Base-by-base conservation (phyloP, 768 basidiomycete genomes). In the Russula ochroleuca region DNA sequence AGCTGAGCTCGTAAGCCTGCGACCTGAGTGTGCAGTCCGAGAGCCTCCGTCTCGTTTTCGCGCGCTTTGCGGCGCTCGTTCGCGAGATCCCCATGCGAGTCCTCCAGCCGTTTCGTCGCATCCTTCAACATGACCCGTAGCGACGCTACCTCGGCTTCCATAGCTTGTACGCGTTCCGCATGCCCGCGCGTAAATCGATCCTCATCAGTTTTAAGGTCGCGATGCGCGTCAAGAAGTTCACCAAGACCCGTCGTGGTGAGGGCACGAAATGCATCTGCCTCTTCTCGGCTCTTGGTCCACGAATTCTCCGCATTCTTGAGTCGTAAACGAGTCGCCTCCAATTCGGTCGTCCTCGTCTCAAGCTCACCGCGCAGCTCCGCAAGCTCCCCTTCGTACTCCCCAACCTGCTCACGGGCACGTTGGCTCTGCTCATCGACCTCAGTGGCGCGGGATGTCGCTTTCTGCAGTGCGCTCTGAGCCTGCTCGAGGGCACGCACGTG, bases 241-340 rank as follows among this genome's bases (percentile, higher is more conserved):
- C 93, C 94, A 3, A 97, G 81, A 70, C 87, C 83, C 52, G 87
- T 85, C 2, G 92, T 96, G 2, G 94, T 94, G 57, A 94, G 78
- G 23, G 90, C 88, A 59, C 94, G 81, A 74, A 94, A 86, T 2
- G 89, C 85, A 73, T 97, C 95, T 3, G 94, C 92, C 77, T 98
- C 94, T 75, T 95, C 90, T 15, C 94, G 85, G 48, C 93, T 92
- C 73, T 93, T 90, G 28, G 90, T 84, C 87, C 94, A 97, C 10
- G 89, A 85, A 71, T 90, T 93, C 76, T 97, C 95, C 48, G 88
- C 86, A 59, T 95, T 92, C 28, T 82, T 78, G 48, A 95, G 75
- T 59, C 88, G 80, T 11, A 79, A 75, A 50, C 84, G 82, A 7
- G 86, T 79, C 10, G 83, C 74, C 65, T 95, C 92, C 17, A 85